These are phyloP conservation scores for Cordyceps farinosa DNA, from an alignment of 2,329 filamentous ascomycete species.

Conservation along the genomic window DNA sequence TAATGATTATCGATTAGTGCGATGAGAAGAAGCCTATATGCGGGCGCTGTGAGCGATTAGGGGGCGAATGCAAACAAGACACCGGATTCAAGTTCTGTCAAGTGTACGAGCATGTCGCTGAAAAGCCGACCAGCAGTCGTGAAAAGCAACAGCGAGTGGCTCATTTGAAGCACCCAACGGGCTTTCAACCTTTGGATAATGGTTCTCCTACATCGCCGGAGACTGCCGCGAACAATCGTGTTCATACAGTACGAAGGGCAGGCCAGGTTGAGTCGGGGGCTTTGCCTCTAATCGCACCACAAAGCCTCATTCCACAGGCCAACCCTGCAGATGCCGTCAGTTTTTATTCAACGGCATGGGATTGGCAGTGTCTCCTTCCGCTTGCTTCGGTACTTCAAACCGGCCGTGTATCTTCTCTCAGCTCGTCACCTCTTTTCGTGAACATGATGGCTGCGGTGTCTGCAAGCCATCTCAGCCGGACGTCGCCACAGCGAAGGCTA, in stretches of 20 bases:
- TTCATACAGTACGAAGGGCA: neutral
- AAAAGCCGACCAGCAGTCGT: neutral
- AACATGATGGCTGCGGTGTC: conserved; percentile 16
- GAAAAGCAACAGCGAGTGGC: neutral
- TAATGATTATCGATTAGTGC: neutral
- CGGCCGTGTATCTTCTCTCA: neutral
- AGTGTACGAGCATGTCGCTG: neutral
- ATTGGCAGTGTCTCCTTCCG: neutral
- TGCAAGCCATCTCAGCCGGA: conserved; percentile 17
- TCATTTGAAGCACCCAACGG: neutral
- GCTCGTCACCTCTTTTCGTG: neutral
- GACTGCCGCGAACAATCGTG: neutral
- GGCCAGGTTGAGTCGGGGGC: neutral
- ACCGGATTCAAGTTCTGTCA: conserved; percentile 1
- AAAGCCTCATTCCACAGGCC: neutral
- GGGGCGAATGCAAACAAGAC: conserved; percentile 2
- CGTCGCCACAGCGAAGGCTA: conserved; percentile 7
- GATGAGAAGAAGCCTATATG: conserved; percentile 17
- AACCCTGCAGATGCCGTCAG: neutral
- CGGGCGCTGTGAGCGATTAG: conserved; percentile 11
- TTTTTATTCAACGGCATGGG: conserved; percentile 6
- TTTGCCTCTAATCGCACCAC: neutral
- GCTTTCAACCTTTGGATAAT: neutral
- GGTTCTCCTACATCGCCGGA: neutral
- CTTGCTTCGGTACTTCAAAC: neutral